Evolutionary conservation across 1,284 basidiomycete species (phyloP), one percentile per base, ranked within the genome.

Genomic region (Meripilus lineatus): DNA sequence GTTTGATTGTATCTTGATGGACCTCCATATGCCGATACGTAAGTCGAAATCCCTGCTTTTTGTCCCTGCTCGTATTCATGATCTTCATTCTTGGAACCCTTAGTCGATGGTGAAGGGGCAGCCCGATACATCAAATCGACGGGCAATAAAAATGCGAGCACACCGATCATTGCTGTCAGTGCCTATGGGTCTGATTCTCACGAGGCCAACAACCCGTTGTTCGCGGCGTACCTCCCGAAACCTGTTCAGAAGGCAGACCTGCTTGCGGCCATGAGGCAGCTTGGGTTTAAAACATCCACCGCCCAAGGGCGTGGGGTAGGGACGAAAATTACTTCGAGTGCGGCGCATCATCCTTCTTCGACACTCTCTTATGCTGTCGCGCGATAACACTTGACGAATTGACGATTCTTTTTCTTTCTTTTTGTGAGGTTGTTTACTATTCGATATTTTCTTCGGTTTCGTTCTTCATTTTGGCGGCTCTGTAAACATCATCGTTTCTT

Each of bases 41-140:
- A 58, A 77, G 86, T 81, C 38, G 4, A 38, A 26, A 30, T 30
- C 5, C 10, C 15, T 15, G 14, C 13, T 39, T 45, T 37, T 40
- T 18, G 30, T 34, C 42, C 15, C 38, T 48, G 33, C 55, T 62
- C 23, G 64, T 4, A 32, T 14, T 45, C 13, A 42, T 44, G 4
- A 40, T 20, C 15, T 45, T 54, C 39, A 20, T 40, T 21, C 34
- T 40, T 15, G 17, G n/a, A n/a, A n/a, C n/a, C 8, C 45, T 24
- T 51, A 85, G 89, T 95, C 53, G 89, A 93, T 58, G 93, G 93
- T 34, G 91, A 95, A 67, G 85, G 88, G 53, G 93, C 92, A 33
- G 90, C 93, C 21, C 77, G 88, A 50, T 94, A 94, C 67, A 92
- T 96, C 71, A 93, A 91, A 72, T 91, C 81, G 57, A 94, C 92